A percentile compares a stretch with the other conserved stretches of the same genome.
These are phyloP conservation scores for Botrytis hyacinthi DNA, from an alignment of 2,329 filamentous ascomycete species.

Conservation along the genomic window DNA sequence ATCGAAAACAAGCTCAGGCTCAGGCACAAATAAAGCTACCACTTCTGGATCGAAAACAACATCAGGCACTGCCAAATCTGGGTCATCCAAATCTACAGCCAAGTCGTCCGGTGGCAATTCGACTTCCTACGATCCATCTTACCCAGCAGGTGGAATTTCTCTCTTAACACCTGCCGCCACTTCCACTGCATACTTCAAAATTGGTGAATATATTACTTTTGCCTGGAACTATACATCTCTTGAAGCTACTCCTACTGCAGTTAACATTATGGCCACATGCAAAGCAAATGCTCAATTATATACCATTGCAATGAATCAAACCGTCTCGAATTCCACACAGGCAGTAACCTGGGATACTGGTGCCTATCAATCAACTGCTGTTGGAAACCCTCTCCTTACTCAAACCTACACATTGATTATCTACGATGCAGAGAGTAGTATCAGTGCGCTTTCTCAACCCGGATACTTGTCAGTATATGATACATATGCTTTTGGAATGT, in stretches of 20 bases:
- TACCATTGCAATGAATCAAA: constrained; percentile 64
- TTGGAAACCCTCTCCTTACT: constrained; percentile 47
- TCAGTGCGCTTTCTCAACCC: constrained; percentile 50
- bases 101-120: constrained; percentile 10
- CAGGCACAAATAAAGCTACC: constrained; percentile 6
- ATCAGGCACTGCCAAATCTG: constrained; percentile 5
- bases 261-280: constrained; percentile 60
- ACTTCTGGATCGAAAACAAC: constrained; percentile 12
- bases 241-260: constrained; percentile 54
- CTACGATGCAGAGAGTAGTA: constrained; percentile 54
- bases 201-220: constrained; percentile 58
- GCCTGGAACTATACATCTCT: constrained; percentile 66
- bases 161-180: constrained; percentile 53
- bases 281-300: constrained; percentile 52
- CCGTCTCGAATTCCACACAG: constrained; percentile 49
- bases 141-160: constrained; percentile 51
- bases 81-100: constrained; percentile 2
- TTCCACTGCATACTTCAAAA: constrained; percentile 54
- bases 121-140: constrained; percentile 44
- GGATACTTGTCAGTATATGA: constrained; percentile 54
- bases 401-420: constrained; percentile 61
- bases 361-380: constrained; percentile 47
- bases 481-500: constrained; percentile 57
- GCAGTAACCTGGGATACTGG: constrained; percentile 59
- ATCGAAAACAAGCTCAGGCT: constrained; percentile 15